Base-by-base conservation (phyloP, 768 basidiomycete genomes). In the Phylloporus arenicola region DNA sequence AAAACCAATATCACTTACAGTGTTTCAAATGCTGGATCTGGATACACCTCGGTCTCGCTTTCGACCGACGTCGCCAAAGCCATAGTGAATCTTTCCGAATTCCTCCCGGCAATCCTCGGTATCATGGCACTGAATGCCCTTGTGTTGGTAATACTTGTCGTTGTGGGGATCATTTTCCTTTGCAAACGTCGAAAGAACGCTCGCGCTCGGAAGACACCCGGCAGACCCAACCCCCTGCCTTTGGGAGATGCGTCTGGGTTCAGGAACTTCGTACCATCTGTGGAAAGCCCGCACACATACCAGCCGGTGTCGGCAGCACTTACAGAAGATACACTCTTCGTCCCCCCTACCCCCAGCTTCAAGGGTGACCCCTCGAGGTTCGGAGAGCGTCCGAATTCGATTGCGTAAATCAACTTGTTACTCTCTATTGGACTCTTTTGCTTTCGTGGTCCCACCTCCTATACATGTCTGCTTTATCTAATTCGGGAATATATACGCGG, bases 91-190 rank as follows among this genome's bases (percentile, higher is more conserved):
- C 76, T 92, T 58, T 75, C 77, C 41, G 76, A 72, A 24, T 83
- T 77, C 67, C 70, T 91, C 43, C 89, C 89, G 20, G 84, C 79
- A 22, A 79, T 91, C 71, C 73, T 92, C 45, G 89, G 74, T 24
- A 68, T 91, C 51, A 79, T 90, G 60, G 89, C 82, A 31, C 73
- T 92, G 57, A 92, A 92, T 59, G 84, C 87, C 6, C 68, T 88
- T 24, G 74, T 88, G 47, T 66, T 91, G 51, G 64, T 88, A 48
- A 67, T 76, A 25, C 75, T 88, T 50, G 64, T 73, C 53, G 64
- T 80, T 31, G 73, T 75, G 7, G 86, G 79, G 56, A 65, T 80
- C 45, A 59, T 80, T 43, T 71, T 75, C 35, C 70, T 82, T 57
- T 82, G 75, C 69, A 79, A 75, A 60, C 74, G 76, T 64, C 63